These are phyloP conservation scores for Talaromyces sp. DNA, from an alignment of 2,329 filamentous ascomycete genomes.

Conservation along the genomic window DNA sequence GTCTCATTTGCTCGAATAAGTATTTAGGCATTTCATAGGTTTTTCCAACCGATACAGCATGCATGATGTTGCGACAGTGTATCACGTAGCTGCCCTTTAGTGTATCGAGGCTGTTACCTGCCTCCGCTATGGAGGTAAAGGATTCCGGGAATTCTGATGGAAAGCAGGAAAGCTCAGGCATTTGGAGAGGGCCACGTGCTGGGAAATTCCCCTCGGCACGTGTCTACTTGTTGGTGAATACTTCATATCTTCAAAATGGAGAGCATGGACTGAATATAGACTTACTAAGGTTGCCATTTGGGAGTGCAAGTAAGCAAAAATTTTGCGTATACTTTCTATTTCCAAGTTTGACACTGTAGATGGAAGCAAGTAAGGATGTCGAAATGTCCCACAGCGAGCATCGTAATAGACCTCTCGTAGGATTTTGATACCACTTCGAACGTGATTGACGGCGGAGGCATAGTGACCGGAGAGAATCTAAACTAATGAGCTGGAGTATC, in stretches of 20 bases:
- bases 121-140: constrained; percentile 3
- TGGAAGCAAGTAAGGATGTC: constrained; percentile 13
- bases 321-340: constrained; percentile 6
- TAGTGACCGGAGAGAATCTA: constrained; percentile 22
- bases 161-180: neutral
- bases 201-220: neutral
- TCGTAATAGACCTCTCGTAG: neutral
- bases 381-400: neutral
- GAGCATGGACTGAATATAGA: neutral
- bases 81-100: constrained; percentile 1
- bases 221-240: neutral
- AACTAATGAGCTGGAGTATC: neutral
- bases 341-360: constrained; percentile 12
- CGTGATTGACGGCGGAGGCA: constrained; percentile 17
- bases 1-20: constrained; percentile 1
- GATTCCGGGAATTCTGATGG: neutral
- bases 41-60: neutral
- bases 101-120: neutral
- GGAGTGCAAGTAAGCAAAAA: neutral
- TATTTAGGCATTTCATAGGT: neutral
- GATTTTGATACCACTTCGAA: constrained; percentile 16
- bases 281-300: constrained; percentile 4
- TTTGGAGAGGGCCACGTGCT: neutral
- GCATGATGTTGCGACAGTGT: constrained; percentile 7
- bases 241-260: neutral